phyloP scores from a whole-genome alignment of 2,329 filamentous ascomycete species.

The Coniochaeta sp. region DNA sequence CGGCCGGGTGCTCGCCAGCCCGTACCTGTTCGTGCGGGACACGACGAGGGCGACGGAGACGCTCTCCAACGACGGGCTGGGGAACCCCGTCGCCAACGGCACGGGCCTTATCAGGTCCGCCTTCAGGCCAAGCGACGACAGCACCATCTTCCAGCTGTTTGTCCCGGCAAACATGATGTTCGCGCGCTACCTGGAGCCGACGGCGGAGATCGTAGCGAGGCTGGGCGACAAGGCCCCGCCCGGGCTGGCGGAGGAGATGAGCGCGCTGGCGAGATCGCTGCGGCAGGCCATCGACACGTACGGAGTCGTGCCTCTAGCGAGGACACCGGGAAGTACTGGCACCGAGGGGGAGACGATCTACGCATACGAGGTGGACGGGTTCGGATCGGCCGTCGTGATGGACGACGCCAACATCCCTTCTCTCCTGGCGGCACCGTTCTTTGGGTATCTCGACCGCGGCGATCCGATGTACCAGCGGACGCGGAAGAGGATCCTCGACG shows the following conservation, averaged over 20 bases:
- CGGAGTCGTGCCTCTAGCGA: conserved; percentile 39
- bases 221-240: conserved; percentile 24
- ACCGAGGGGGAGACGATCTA: conserved; percentile 45
- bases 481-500: conserved; percentile 58
- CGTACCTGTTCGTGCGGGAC: conserved; percentile 70
- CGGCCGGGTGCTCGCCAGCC: conserved; percentile 46
- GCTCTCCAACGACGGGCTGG: conserved; percentile 65
- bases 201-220: conserved; percentile 35
- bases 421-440: conserved; percentile 52
- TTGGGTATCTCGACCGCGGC: conserved; percentile 48
- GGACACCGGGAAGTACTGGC: background rate
- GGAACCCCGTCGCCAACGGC: conserved; percentile 70
- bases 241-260: conserved; percentile 53
- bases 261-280: conserved; percentile 44
- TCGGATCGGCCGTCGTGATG: conserved; percentile 53
- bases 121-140: conserved; percentile 86
- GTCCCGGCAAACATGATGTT: conserved; percentile 90
- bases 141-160: conserved; percentile 77
- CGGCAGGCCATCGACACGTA: conserved; percentile 14
- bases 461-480: conserved; percentile 68
- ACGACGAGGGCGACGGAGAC: conserved; percentile 76
- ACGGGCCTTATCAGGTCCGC: conserved; percentile 81
- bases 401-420: conserved; percentile 62
- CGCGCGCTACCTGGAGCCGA: conserved; percentile 49
- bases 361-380: conserved; percentile 67